Evolutionary conservation across 768 basidiomycete species (phyloP).

Genomic region (Leccinum rimulosum): DNA sequence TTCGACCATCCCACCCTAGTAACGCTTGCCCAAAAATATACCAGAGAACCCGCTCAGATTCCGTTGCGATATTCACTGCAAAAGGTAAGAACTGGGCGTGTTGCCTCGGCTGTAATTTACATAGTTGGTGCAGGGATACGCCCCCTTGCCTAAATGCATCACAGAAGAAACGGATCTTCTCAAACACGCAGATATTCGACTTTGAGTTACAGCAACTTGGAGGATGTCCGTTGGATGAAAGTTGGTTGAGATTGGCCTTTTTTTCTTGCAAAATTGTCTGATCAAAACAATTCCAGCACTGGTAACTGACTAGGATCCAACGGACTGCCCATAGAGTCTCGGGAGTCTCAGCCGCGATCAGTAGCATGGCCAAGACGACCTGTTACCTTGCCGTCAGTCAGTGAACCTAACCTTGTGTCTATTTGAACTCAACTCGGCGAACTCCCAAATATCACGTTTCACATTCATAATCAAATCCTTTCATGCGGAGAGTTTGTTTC

Average conservation of each 20-base stretch:
- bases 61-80: constrained; percentile 62
- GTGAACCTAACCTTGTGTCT: constrained; percentile 21
- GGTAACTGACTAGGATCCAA: constrained; percentile 10
- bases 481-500: not conserved
- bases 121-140: constrained; percentile 31
- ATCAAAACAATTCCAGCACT: constrained; percentile 2
- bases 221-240: constrained; percentile 51
- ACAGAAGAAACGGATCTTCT: constrained; percentile 48
- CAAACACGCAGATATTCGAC: constrained; percentile 62
- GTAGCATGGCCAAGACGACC: not conserved
- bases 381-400: constrained; percentile 4
- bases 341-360: not conserved
- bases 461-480: not conserved
- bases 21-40: constrained; percentile 50
- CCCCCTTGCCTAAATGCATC: constrained; percentile 66
- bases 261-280: not conserved
- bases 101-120: not conserved
- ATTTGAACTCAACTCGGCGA: not conserved
- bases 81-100: constrained; percentile 45
- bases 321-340: constrained; percentile 7
- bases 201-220: constrained; percentile 46
- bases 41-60: constrained; percentile 55
- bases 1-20: constrained; percentile 57
- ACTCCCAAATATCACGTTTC: not conserved
- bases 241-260: constrained; percentile 26